Evolutionary conservation across 768 basidiomycete species (phyloP).

Genomic region (Russula ochroleuca): DNA sequence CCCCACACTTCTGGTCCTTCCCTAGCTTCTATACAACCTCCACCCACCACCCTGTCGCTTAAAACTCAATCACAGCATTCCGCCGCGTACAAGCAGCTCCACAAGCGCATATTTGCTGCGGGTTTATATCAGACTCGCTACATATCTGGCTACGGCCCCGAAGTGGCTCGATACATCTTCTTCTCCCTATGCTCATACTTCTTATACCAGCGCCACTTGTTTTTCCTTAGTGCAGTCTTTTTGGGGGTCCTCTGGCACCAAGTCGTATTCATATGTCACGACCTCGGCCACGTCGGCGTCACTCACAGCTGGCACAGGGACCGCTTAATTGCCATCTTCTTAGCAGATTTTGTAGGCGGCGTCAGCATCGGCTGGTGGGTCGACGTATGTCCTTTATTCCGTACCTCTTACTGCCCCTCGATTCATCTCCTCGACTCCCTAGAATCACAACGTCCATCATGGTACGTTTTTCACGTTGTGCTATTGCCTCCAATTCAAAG

Average conservation of each 20-base stretch:
- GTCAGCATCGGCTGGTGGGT: conserved; percentile 98
- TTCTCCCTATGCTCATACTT: conserved; percentile 57
- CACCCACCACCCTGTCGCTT: conserved; percentile 51
- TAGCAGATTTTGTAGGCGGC: conserved; percentile 88
- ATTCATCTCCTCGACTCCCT: conserved; percentile 17
- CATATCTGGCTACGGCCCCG: conserved; percentile 84
- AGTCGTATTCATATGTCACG: conserved; percentile 86
- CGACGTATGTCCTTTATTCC: conserved; percentile 57
- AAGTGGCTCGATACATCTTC: conserved; percentile 70
- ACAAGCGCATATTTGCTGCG: conserved; percentile 64
- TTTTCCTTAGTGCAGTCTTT: conserved; percentile 67
- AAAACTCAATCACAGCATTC: conserved; percentile 63
- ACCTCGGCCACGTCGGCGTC: conserved; percentile 92
- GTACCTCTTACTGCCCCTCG: conserved; percentile 8
- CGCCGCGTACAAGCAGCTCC: conserved; percentile 74
- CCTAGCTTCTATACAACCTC: conserved; percentile 46
- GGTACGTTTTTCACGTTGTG: conserved; percentile 48
- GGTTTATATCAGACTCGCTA: conserved; percentile 85
- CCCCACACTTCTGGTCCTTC: conserved; percentile 38
- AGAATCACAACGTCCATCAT: conserved; percentile 97
- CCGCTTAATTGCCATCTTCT: conserved; percentile 67
- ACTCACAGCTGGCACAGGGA: conserved; percentile 84
- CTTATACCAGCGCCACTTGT: conserved; percentile 61
- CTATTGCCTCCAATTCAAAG: conserved; percentile 8
- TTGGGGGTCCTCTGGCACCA: conserved; percentile 96